Evolutionary conservation across 768 basidiomycete species (phyloP), one percentile per base, ranked within the genome.

Genomic region (Rhizopogon vinicolor): DNA sequence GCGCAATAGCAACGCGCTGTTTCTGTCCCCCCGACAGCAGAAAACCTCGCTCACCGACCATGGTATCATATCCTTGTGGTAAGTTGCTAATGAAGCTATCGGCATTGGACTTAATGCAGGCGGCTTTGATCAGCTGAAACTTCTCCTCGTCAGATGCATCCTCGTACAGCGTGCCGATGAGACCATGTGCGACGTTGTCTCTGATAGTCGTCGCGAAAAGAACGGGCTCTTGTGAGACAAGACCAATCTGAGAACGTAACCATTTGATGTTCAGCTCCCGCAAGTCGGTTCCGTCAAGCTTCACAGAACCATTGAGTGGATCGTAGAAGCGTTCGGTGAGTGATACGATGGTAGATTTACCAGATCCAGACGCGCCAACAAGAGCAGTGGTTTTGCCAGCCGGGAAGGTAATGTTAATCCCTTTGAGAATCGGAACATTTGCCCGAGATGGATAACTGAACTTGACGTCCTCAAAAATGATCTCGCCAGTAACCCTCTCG

Each of bases 241-340:
- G 71, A 53, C 79, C 79, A 18, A 81, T 79, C 56, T 80, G 78
- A 53, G 70, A 69, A 41, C 79, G 68, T 13, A 81, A 66, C 79
- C 79, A 81, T 55, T 72, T 73, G 52, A 81, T 60, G 57, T 81
- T 80, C 42, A 81, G 65, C 0, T 68, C 65, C 45, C 66, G 69
- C 62, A 80, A 63, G 56, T 81, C 75, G 19, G 66, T 58, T 5
- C 80, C 80, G 53, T 82, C 80, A 22, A 82, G 64, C 50, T 64
- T 65, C 60, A 81, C 72, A 14, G 44, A 41, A 12, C 80, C 80
- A 4, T 58, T 52, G 31, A 75, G 63, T 0, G 80, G 78, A 56
- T 82, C 80, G 65, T 82, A 82, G 67, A 81, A 82, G 5, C 80
- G 68, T 61, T 81, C 80, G 35, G 79, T 72, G 19, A 82, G 69